Base-by-base conservation (phyloP, 305 asterid species). In the Fraxinus sp. region DNA sequence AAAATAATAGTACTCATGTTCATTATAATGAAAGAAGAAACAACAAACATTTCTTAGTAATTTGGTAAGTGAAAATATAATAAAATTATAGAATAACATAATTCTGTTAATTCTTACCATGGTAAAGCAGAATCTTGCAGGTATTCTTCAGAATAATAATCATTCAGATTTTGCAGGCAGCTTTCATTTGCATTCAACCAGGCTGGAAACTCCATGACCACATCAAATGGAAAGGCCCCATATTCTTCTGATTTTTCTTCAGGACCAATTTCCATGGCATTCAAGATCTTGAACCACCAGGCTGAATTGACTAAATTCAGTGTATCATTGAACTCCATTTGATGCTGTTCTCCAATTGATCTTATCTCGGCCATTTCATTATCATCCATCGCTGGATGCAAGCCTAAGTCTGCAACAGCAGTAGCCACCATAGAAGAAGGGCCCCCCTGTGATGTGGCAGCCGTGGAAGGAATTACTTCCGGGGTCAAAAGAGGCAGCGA, bases 301-400 rank as follows among this genome's bases (percentile, higher is more conserved):
- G 97, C 97, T 59, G 99, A 95, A 72, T 90, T 91, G 77, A 91
- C 94, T 83, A 92, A 82, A 87, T 93, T 96, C 88, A 96, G 26
- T 9, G 91, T 92, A 74, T 94, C 99, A 89, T 93, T 92, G 97
- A 97, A 96, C 88, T 94, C 98, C 92, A 93, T 91, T 87, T 94
- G 90, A 83, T 96, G 92, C 84, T 93, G 98, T 80, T 94, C 97
- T 20, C 99, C 98, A n/a, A 94, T 89, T 66, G 99, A 96, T 87
- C 94, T 88, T 70, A 94, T 94, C 90, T 96, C 97, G 11, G 93
- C 97, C 88, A 96, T 90, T 88, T 94, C 98, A 79, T 90, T 86
- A 20, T 91, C 99, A 84, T 93, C 98, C 95, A 93, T 89, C 9
- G 90, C 90, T 57, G 84, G 90, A 87, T 93, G 97, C 90, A 94